phyloP scores from a whole-genome alignment of 108 stramenopile genomes.

The Pseudonitzschia delicatissima region DNA sequence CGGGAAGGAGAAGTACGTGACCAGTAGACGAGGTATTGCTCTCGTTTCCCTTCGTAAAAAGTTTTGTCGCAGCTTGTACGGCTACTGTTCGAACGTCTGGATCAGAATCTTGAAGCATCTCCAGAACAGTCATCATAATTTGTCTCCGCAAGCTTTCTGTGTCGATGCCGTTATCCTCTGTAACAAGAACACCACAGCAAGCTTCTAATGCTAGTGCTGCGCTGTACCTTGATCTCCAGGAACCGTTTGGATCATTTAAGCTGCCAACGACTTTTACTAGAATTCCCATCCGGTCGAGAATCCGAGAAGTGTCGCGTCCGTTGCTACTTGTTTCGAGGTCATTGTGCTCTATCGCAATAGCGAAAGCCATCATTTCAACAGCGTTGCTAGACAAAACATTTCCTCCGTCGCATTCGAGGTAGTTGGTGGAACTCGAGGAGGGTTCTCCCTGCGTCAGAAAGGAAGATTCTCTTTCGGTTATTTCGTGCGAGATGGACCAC shows the following conservation, averaged over 20 bases:
- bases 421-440: neutral
- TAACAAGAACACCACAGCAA: slow-evolving; percentile 5
- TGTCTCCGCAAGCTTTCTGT: neutral
- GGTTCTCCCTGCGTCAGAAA: neutral
- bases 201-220: slow-evolving; percentile 33
- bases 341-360: neutral
- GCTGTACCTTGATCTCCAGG: slow-evolving; percentile 44
- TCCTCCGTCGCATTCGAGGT: slow-evolving; percentile 21
- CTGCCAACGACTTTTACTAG: slow-evolving; percentile 24
- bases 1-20: slow-evolving; percentile 12
- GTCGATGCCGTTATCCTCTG: neutral
- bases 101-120: slow-evolving; percentile 55
- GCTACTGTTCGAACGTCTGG: slow-evolving; percentile 52
- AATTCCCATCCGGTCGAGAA: neutral
- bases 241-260: slow-evolving; percentile 30
- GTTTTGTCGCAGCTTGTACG: slow-evolving; percentile 17
- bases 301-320: neutral
- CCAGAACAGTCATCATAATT: neutral
- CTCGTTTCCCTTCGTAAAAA: neutral
- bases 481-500: neutral
- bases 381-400: slow-evolving; percentile 31
- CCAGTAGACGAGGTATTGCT: neutral
- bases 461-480: slow-evolving; percentile 7
- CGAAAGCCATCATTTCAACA: slow-evolving; percentile 41
- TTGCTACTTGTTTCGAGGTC: neutral